Percentiles rank a stretch among this genome's conserved stretches.
Evolutionary conservation across 208 protist species (phyloP).

Genomic region (Crithidia mellificae): DNA sequence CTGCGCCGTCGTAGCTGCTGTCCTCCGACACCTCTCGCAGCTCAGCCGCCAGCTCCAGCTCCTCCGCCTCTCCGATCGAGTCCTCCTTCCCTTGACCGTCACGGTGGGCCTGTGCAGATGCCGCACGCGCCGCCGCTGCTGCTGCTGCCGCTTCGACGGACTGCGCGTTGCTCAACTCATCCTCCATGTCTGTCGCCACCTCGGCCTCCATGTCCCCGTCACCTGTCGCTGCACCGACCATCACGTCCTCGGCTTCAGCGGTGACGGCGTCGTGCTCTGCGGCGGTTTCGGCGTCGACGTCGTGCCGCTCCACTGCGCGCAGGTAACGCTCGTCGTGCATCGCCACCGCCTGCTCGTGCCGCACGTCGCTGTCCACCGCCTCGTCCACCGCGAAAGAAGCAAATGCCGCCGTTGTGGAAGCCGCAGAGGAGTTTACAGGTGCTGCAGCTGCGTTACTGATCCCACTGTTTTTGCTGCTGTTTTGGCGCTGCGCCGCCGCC

Average conservation of each 20-base stretch:
- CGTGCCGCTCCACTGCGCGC: not conserved
- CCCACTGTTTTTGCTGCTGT: no score
- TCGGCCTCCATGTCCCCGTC: not conserved
- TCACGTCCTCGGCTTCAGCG: constrained; percentile 15
- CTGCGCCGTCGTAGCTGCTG: not conserved
- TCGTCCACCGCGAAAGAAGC: constrained; percentile 2
- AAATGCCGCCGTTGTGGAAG: not conserved
- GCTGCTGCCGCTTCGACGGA: not conserved
- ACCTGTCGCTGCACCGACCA: not conserved
- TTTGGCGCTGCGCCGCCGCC: no score
- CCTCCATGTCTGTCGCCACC: constrained; percentile 7
- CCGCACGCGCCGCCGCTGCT: no score
- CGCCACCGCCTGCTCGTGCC: constrained; percentile 1
- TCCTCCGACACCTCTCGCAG: constrained; percentile 30
- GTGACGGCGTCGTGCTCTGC: not conserved
- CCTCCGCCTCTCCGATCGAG: constrained; percentile 38
- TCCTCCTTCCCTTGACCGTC: constrained; percentile 12
- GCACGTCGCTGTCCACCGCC: constrained; percentile 5
- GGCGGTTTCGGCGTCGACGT: constrained; percentile 6
- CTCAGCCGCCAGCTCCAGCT: constrained; percentile 52
- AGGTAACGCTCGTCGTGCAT: constrained; percentile 2
- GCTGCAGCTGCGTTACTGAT: no score
- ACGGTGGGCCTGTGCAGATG: not conserved
- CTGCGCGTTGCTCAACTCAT: constrained; percentile 13
- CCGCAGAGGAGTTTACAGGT: not conserved